phyloP scores from a whole-genome alignment of 169 alveolate species.

The Miamiensis avidus region DNA sequence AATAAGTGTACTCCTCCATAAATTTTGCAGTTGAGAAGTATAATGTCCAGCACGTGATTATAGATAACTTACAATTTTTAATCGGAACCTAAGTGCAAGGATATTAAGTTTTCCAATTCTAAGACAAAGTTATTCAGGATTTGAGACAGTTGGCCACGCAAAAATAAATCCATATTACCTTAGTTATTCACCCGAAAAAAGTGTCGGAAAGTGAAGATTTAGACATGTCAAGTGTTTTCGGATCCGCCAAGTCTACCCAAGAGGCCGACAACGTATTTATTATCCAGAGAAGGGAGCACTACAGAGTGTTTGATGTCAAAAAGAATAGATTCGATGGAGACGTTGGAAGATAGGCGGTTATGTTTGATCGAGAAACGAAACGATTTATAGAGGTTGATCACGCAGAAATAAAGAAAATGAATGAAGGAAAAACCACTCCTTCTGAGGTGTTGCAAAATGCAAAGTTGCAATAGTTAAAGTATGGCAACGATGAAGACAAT shows the following conservation, averaged over 20 bases:
- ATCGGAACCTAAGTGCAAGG: slow-evolving; percentile 84
- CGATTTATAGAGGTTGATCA: slow-evolving; percentile 62
- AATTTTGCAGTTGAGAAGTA: slow-evolving; percentile 93
- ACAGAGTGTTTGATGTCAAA: slow-evolving; percentile 87
- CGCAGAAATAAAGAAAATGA: slow-evolving; percentile 42
- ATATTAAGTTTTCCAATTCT: slow-evolving; percentile 87
- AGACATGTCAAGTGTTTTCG: slow-evolving; percentile 91
- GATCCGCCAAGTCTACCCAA: slow-evolving; percentile 95
- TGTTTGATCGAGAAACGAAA: slow-evolving; percentile 72
- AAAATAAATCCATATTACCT: slow-evolving; percentile 89
- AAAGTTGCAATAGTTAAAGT: slow-evolving; percentile 17
- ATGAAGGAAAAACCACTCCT: slow-evolving; percentile 22
- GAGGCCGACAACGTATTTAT: slow-evolving; percentile 96
- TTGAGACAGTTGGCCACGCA: slow-evolving; percentile 91
- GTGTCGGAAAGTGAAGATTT: slow-evolving; percentile 92
- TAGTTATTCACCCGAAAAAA: slow-evolving; percentile 96
- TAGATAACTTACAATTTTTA: slow-evolving; percentile 95
- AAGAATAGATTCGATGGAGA: slow-evolving; percentile 95
- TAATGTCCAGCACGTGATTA: slow-evolving; percentile 91
- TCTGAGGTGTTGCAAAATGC: slow-evolving; percentile 32
- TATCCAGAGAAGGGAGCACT: slow-evolving; percentile 83
- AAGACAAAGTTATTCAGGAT: slow-evolving; percentile 89
- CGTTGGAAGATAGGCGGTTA: slow-evolving; percentile 86
- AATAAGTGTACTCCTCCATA: slow-evolving; percentile 87
- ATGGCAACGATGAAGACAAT: slow-evolving; percentile 12